Conservation (phyloP, 202 grass and related monocot species). For the Tripidium arundinaceum region DNA sequence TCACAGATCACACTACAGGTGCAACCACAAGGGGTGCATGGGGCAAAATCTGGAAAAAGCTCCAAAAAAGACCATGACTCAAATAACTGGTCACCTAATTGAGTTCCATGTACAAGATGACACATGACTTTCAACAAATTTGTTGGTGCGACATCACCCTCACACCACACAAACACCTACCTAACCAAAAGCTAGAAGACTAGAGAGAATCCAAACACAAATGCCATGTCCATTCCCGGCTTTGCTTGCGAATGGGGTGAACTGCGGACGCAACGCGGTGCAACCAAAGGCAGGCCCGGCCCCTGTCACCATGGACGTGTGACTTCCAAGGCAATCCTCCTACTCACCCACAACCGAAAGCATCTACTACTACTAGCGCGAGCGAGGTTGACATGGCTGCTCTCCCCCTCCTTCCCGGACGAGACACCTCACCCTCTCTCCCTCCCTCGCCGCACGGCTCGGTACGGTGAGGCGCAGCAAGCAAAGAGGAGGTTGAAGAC, state of each 20-base stretch:
- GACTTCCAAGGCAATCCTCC: slow-evolving; percentile 55
- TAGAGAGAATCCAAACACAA: slow-evolving; percentile 39
- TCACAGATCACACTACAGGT: background rate
- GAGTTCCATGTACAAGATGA: slow-evolving; percentile 24
- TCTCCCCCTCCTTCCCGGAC: slow-evolving; percentile 11
- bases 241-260: slow-evolving; percentile 76
- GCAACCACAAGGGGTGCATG: background rate
- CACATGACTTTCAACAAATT: slow-evolving; percentile 30
- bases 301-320: slow-evolving; percentile 35
- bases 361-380: background rate
- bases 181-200: slow-evolving; percentile 25
- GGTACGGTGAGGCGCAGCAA: background rate
- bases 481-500: slow-evolving; percentile 22
- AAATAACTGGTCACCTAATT: slow-evolving; percentile 37
- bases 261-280: slow-evolving; percentile 21
- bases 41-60: slow-evolving; percentile 25
- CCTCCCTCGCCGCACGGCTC: slow-evolving; percentile 6
- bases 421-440: slow-evolving; percentile 28
- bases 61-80: slow-evolving; percentile 21
- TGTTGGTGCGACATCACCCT: no score
- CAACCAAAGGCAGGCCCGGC: background rate
- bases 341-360: slow-evolving; percentile 11
- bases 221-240: slow-evolving; percentile 18
- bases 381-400: slow-evolving; percentile 36
- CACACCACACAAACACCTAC: no score